Conservation (phyloP, 1,284 basidiomycete genomes). For the Trichosporon ovoides region DNA sequence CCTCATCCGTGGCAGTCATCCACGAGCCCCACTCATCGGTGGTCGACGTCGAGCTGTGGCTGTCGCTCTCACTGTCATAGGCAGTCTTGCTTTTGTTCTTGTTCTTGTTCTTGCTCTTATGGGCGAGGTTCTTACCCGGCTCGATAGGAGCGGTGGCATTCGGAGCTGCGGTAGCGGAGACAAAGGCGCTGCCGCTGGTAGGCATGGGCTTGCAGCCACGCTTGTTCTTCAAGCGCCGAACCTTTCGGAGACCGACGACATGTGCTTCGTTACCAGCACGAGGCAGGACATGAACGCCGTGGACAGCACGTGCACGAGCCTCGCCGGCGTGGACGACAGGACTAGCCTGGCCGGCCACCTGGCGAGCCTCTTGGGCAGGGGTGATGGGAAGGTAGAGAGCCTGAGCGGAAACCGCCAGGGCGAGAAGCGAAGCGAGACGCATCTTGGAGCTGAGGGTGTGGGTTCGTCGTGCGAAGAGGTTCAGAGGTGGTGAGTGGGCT, state of each 20-base stretch:
- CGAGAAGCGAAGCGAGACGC: not conserved
- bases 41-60: not conserved
- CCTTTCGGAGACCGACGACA: constrained; percentile 6
- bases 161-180: not conserved
- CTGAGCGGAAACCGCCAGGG: constrained; percentile 3
- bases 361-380: not conserved
- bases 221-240: constrained; percentile 6
- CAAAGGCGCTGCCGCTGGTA: not conserved
- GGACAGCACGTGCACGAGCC: constrained; percentile 3
- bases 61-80: not conserved
- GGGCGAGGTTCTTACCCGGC: not conserved
- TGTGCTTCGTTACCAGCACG: constrained; percentile 1
- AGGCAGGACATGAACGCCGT: not conserved
- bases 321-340: constrained; percentile 3
- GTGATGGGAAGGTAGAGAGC: not conserved
- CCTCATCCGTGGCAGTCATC: constrained; percentile 1
- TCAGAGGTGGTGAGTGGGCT: too few species aligned
- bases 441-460: not conserved
- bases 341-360: not conserved
- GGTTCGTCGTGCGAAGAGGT: too few species aligned
- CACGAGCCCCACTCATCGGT: not conserved
- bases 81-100: not conserved
- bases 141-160: not conserved
- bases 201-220: not conserved
- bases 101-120: constrained; percentile 4